Conservation (phyloP, 1,139 yeast genomes). For the Candida neerlandica region DNA sequence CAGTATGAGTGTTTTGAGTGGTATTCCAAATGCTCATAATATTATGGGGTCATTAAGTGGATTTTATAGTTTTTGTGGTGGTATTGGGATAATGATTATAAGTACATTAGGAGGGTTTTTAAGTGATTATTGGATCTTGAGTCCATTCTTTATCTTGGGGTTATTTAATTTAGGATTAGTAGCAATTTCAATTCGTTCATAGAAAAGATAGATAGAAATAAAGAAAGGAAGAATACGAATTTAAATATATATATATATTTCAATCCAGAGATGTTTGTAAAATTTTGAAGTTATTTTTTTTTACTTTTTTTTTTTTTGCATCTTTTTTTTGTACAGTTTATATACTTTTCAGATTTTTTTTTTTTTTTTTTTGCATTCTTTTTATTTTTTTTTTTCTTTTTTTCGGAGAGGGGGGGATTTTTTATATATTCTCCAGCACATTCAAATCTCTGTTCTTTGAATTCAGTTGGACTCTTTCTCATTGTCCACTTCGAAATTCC, state of each 20-base stretch:
- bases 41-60: constrained; percentile 70
- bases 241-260: not conserved
- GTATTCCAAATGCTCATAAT: constrained; percentile 25
- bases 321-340: too few species aligned
- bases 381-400: too few species aligned
- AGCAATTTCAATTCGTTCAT: constrained; percentile 4
- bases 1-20: constrained; percentile 45
- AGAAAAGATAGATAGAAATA: not conserved
- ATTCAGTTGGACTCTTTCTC: not conserved
- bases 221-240: not conserved
- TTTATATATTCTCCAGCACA: constrained; percentile 1
- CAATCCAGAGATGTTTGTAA: too few species aligned
- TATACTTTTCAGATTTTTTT: too few species aligned
- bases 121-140: constrained; percentile 59
- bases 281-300: too few species aligned
- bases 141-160: constrained; percentile 62
- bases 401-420: too few species aligned
- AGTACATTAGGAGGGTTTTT: constrained; percentile 63
- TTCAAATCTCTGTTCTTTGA: constrained; percentile 2
- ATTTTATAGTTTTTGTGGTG: constrained; percentile 66
- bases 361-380: too few species aligned
- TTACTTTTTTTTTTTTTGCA: too few species aligned
- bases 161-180: constrained; percentile 33
- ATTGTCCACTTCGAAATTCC: too few species aligned
- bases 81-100: constrained; percentile 64